A percentile compares a stretch with the other conserved stretches of the same genome.
Evolutionary conservation across 345 rosid genomes (phyloP).

Genomic region (Syzygium oleosum): DNA sequence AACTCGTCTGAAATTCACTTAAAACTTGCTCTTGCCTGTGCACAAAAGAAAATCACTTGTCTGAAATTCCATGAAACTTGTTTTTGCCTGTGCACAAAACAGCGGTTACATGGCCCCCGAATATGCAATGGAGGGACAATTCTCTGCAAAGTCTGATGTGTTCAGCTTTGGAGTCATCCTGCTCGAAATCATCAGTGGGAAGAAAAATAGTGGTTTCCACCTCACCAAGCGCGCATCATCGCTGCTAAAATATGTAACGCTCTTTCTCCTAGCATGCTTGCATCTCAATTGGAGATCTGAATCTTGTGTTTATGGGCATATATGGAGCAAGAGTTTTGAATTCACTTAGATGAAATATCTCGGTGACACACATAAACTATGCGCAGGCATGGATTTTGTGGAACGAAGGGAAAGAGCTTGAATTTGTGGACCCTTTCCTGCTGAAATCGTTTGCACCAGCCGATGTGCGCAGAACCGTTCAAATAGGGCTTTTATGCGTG

Average conservation of each 20-base stretch:
- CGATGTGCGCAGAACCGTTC: slow-evolving; percentile 31
- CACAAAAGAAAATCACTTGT: background rate
- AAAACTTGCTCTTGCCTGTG: background rate
- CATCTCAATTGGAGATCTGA: background rate
- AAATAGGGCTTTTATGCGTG: slow-evolving; percentile 32
- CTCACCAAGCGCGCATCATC: background rate
- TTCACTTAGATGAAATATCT: background rate
- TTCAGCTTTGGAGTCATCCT: slow-evolving; percentile 17
- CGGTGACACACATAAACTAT: background rate
- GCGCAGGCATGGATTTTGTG: slow-evolving; percentile 38
- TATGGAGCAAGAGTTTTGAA: background rate
- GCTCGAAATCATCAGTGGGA: slow-evolving; percentile 19
- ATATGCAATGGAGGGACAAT: slow-evolving; percentile 20
- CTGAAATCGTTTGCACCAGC: slow-evolving; percentile 9
- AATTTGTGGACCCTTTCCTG: slow-evolving; percentile 18
- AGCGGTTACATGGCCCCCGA: slow-evolving; percentile 22
- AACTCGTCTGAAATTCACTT: background rate
- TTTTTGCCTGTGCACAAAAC: background rate
- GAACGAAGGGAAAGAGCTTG: slow-evolving; percentile 29
- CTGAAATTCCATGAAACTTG: background rate
- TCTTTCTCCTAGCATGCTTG: background rate
- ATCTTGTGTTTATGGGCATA: no score
- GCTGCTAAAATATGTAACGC: background rate
- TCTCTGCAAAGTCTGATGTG: slow-evolving; percentile 16
- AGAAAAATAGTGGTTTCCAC: slow-evolving; percentile 1